These are phyloP conservation scores for Hamamelis virginiana DNA, from an alignment of 164 flowering plant species.

Conservation along the genomic window DNA sequence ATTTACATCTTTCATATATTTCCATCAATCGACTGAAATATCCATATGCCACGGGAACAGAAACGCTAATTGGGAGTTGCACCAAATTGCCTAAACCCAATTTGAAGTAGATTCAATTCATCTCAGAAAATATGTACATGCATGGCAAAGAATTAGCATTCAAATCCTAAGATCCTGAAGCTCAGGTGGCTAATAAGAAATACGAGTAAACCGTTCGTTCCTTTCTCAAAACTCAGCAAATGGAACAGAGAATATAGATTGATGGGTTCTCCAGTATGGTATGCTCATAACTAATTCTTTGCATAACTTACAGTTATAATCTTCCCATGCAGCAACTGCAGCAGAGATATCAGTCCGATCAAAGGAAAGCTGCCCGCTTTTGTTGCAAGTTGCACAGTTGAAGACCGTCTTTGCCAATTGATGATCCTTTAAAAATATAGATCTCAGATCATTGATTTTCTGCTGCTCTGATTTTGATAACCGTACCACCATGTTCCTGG, in stretches of 20 bases:
- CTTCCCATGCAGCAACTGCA: constrained; percentile 56
- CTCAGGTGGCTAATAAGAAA: not conserved
- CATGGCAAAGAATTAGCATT: too few relatives aligned
- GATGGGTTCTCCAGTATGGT: constrained; percentile 56
- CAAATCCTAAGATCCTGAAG: not conserved
- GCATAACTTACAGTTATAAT: constrained; percentile 38
- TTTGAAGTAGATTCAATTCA: too few relatives aligned
- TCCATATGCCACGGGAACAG: too few relatives aligned
- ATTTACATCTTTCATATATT: too few relatives aligned
- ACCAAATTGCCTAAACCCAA: too few relatives aligned
- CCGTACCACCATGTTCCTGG: constrained; percentile 9
- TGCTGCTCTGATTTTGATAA: constrained; percentile 31
- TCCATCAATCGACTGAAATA: too few relatives aligned
- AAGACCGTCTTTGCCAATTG: constrained; percentile 35
- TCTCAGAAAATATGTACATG: too few relatives aligned
- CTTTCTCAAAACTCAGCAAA: constrained; percentile 3
- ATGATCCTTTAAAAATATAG: constrained; percentile 33
- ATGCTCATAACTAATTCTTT: constrained; percentile 37
- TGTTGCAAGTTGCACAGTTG: constrained; percentile 4
- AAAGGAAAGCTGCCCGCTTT: constrained; percentile 19
- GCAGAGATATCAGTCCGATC: constrained; percentile 43
- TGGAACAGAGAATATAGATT: constrained; percentile 43
- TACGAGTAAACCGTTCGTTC: not conserved
- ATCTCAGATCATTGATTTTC: constrained; percentile 21
- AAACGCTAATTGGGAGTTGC: too few relatives aligned